phyloP scores from a whole-genome alignment of 1,284 basidiomycete genomes.

The Marasmius sp. region DNA sequence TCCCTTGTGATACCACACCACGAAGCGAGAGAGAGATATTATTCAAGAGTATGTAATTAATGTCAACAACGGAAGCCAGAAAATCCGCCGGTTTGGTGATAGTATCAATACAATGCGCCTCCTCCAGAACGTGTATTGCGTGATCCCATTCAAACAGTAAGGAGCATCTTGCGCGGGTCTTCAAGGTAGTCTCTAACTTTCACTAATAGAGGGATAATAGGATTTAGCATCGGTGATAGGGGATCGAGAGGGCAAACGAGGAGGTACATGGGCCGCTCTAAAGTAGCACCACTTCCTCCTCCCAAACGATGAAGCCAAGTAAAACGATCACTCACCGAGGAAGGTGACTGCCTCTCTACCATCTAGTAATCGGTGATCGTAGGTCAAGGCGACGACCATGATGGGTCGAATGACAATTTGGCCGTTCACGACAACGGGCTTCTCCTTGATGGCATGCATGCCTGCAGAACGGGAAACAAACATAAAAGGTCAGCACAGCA shows the following conservation, averaged over 20 bases:
- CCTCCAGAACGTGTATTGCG: background rate
- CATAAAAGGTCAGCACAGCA: background rate
- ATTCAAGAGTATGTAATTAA: background rate
- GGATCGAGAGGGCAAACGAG: no score
- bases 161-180: conserved; percentile 58
- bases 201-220: conserved; percentile 25
- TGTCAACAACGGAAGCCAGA: background rate
- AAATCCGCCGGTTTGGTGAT: background rate
- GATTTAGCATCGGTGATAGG: no score
- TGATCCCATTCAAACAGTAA: conserved; percentile 25
- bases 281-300: no score
- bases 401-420: conserved; percentile 96
- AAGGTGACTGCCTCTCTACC: conserved; percentile 97
- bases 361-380: conserved; percentile 95
- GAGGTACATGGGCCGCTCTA: no score
- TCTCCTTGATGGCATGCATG: conserved; percentile 97
- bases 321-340: conserved; percentile 68
- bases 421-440: conserved; percentile 89
- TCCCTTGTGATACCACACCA: background rate
- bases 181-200: conserved; percentile 56
- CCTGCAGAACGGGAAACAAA: conserved; percentile 33
- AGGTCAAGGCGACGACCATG: conserved; percentile 94
- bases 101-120: background rate
- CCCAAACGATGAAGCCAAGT: background rate
- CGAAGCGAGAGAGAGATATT: background rate